A percentile compares a stretch with the other conserved stretches of the same genome.
phyloP scores from a whole-genome alignment of 495 filamentous ascomycete genomes.

The Lasiosphaeris hirsuta region DNA sequence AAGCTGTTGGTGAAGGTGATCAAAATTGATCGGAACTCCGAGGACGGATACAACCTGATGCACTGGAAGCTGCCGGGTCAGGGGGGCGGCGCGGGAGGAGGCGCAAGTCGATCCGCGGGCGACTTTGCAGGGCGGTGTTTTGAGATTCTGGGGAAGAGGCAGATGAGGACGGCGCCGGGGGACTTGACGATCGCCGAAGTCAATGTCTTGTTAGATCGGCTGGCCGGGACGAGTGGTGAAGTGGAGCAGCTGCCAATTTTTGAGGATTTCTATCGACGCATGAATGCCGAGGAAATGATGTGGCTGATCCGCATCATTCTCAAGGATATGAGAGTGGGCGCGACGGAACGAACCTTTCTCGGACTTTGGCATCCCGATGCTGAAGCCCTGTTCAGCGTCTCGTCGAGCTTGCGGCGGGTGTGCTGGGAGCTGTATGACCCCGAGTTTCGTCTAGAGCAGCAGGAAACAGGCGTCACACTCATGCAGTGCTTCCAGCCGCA shows the following conservation, averaged over 20 bases:
- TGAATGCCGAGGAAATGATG: conserved; percentile 90
- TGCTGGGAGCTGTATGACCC: conserved; percentile 93
- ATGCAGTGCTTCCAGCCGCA: conserved; percentile 99
- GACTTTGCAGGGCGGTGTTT: conserved; percentile 88
- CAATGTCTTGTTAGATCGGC: conserved; percentile 77
- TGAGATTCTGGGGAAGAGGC: conserved; percentile 80
- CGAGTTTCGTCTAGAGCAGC: conserved; percentile 66
- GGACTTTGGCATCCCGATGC: conserved; percentile 92
- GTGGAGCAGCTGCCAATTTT: conserved; percentile 77
- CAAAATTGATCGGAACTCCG: conserved; percentile 88
- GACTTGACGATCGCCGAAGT: conserved; percentile 83
- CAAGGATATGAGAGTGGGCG: conserved; percentile 97
- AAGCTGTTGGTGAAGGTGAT: conserved; percentile 85
- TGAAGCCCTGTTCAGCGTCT: conserved; percentile 85
- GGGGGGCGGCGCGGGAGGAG: conserved; percentile 57
- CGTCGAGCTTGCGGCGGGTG: conserved; percentile 81
- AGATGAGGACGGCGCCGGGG: conserved; percentile 70
- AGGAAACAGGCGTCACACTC: conserved; percentile 69
- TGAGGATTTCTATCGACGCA: conserved; percentile 76
- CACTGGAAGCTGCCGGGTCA: conserved; percentile 92
- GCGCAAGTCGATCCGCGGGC: conserved; percentile 75
- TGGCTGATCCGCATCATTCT: conserved; percentile 95
- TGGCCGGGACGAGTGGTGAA: conserved; percentile 74
- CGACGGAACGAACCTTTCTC: conserved; percentile 88
- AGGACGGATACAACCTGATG: conserved; percentile 78